Base-by-base conservation (phyloP, 2,329 filamentous ascomycete genomes). In the Hypoxylon sp. region DNA sequence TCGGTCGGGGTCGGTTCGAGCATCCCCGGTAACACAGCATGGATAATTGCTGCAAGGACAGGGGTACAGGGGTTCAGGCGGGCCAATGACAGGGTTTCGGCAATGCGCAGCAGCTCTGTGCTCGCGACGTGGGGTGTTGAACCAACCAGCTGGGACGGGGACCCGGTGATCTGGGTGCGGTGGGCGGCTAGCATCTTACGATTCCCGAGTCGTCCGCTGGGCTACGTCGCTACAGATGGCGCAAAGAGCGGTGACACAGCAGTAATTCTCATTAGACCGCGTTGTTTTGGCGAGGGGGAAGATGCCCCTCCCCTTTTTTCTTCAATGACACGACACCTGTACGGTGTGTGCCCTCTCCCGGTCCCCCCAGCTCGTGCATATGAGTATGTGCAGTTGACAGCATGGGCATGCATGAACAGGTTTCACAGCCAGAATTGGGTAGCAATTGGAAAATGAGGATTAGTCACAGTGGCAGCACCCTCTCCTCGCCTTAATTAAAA, bases 201-300 rank as follows among this genome's bases (percentile, higher is more conserved):
- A 63, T 50, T 57, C 32, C 47, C 27, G 24, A 39, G 29, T 35
- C 50, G 19, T 13, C 51, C n/a, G 61, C n/a, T 27, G 24, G 24
- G 24, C 24, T 24, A 24, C 10, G 24, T 44, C 31, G 19, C 13
- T 50, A 24, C 48, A 66, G 51, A 67, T 65, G 60, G 51, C 50
- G 60, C 57, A 71, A 69, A 69, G 57, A 71, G 69, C 69, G 69
- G 69, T 71, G 69, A 69, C 67, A 69, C 63, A 39, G 27, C 50
- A 61, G 37, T 51, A 15, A 19, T 31, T 27, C 42, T 54, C 31
- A 56, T 56, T 46, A 56, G 53, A 42, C 51, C 31, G 15, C 17
- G 44, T 2, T 47, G 24, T n/a, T 62, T 62, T 50, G 31, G 31
- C 52, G 44, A 57, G 44, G 31, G 35, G 27, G 7, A 24, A 39